Evolutionary conservation across 208 protist genomes (phyloP).

Genomic region (Lotmaria passim): DNA sequence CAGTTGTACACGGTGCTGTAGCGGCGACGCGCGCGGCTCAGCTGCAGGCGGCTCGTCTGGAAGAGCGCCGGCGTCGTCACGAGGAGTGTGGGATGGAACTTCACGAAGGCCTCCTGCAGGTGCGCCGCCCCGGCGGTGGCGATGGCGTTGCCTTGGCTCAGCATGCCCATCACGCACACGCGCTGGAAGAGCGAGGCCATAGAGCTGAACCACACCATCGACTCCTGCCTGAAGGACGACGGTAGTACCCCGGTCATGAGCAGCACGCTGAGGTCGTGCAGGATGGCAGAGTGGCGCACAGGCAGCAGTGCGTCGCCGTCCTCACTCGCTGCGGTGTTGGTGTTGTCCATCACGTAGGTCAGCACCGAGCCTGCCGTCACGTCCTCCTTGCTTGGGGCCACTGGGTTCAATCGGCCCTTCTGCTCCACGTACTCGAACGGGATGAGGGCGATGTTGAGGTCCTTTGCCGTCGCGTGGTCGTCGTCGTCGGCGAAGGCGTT

Average conservation of each 20-base stretch:
- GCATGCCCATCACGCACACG: slow-evolving; percentile 70
- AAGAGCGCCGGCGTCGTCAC: slow-evolving; percentile 79
- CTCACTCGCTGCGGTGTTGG: slow-evolving; percentile 31
- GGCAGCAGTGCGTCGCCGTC: slow-evolving; percentile 43
- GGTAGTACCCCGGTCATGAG: slow-evolving; percentile 69
- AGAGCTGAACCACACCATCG: slow-evolving; percentile 79
- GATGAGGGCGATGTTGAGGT: slow-evolving; percentile 82
- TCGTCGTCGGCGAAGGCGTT: slow-evolving; percentile 59
- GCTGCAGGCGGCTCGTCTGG: slow-evolving; percentile 63
- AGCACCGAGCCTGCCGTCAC: slow-evolving; percentile 51
- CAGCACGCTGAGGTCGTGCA: slow-evolving; percentile 71
- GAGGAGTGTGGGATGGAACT: slow-evolving; percentile 78
- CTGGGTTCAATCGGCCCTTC: slow-evolving; percentile 49
- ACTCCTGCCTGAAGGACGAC: slow-evolving; percentile 52
- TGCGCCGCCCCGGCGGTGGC: slow-evolving; percentile 48
- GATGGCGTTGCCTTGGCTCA: slow-evolving; percentile 76
- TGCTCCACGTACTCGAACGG: slow-evolving; percentile 67
- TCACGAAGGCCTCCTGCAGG: slow-evolving; percentile 56
- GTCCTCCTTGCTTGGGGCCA: slow-evolving; percentile 26
- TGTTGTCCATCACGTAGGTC: slow-evolving; percentile 74
- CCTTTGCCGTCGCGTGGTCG: slow-evolving; percentile 65
- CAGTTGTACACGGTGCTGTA: slow-evolving; percentile 73
- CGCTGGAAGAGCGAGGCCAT: slow-evolving; percentile 80
- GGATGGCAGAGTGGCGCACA: slow-evolving; percentile 66
- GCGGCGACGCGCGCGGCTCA: slow-evolving; percentile 58